Conservation (phyloP, 73 alveolate species). For the Symbiodinium natans region DNA sequence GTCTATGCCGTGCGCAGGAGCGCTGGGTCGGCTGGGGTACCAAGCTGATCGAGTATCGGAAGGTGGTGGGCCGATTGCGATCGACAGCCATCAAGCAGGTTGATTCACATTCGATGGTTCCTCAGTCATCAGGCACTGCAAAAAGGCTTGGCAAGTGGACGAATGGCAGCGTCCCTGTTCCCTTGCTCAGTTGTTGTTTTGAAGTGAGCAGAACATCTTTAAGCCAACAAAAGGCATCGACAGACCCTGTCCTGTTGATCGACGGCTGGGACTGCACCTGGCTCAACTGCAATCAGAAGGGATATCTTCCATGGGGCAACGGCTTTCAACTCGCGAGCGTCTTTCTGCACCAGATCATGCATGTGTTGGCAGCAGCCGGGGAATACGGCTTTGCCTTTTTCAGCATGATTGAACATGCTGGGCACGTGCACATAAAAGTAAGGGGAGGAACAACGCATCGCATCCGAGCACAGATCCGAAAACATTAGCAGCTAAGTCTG, state of each 20-base stretch:
- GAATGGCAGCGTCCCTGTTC: neutral
- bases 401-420: too few species aligned
- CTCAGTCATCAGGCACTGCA: conserved; percentile 2
- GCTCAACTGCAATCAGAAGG: neutral
- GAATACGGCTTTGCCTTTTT: too few species aligned
- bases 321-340: neutral
- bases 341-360: too few species aligned
- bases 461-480: too few species aligned
- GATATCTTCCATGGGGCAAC: neutral
- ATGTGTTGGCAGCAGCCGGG: too few species aligned
- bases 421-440: too few species aligned
- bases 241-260: conserved; percentile 68
- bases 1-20: conserved; percentile 45
- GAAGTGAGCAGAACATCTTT: too few species aligned
- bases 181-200: too few species aligned
- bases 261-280: conserved; percentile 90
- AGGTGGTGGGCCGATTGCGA: conserved; percentile 1
- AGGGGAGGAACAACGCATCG: too few species aligned
- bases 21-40: conserved; percentile 93
- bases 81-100: neutral
- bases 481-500: too few species aligned
- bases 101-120: neutral
- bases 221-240: neutral
- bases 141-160: conserved; percentile 21
- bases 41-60: conserved; percentile 71